Percentiles rank a stretch among this genome's conserved stretches.
phyloP scores from a whole-genome alignment of 495 filamentous ascomycete genomes.

The Melanomma pulvis-pyrius region DNA sequence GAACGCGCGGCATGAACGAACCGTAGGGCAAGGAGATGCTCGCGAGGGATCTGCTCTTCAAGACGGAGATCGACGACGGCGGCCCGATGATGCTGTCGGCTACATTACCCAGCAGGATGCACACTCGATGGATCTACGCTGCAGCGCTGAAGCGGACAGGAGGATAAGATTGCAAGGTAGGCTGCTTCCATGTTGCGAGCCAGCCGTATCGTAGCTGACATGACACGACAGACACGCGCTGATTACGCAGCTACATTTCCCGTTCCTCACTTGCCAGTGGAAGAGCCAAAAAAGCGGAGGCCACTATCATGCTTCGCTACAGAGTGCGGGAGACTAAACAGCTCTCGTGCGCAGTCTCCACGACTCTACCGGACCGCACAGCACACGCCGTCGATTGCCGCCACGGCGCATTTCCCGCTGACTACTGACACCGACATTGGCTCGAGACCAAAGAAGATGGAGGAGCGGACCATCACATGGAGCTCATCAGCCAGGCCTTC shows the following conservation, averaged over 20 bases:
- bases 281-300: constrained; percentile 23
- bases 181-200: constrained; percentile 4
- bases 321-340: constrained; percentile 14
- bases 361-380: constrained; percentile 13
- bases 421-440: constrained; percentile 21
- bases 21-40: constrained; percentile 22
- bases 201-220: constrained; percentile 17
- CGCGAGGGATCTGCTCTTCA: constrained; percentile 21
- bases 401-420: constrained; percentile 18
- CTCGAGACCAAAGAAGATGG: constrained; percentile 21
- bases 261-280: constrained; percentile 20
- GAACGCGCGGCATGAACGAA: constrained; percentile 21
- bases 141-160: constrained; percentile 15
- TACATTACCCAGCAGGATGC: constrained; percentile 28
- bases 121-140: constrained; percentile 20
- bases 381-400: constrained; percentile 18
- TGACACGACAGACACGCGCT: constrained; percentile 16
- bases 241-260: constrained; percentile 16
- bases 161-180: constrained; percentile 21
- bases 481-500: constrained; percentile 21
- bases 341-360: constrained; percentile 14
- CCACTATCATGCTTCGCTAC: constrained; percentile 21
- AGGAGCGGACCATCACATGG: constrained; percentile 17
- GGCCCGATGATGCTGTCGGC: constrained; percentile 21
- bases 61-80: constrained; percentile 19